These are phyloP conservation scores for Porphyra umbilicalis DNA, from an alignment of 31 red algal species.

Conservation along the genomic window DNA sequence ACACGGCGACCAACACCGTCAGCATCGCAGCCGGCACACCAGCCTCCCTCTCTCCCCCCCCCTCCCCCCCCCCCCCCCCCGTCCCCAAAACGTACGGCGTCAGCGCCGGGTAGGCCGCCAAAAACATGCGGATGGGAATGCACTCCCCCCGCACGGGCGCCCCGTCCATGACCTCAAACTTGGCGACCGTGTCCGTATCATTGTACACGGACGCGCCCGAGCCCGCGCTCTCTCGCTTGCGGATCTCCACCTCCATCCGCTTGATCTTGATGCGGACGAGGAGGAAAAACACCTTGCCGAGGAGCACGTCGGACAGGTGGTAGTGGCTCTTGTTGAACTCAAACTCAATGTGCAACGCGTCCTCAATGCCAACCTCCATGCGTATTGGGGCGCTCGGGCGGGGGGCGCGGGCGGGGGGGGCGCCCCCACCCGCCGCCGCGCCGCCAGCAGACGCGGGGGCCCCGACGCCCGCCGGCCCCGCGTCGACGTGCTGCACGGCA, in stretches of 20 bases:
- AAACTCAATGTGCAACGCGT: constrained; percentile 95
- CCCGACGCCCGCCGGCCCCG: neutral
- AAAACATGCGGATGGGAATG: constrained; percentile 88
- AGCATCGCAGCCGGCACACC: too few relatives aligned
- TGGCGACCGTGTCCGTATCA: constrained; percentile 80
- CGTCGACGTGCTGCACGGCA: constrained; percentile 34
- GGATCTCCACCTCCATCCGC: constrained; percentile 93
- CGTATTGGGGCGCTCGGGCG: constrained; percentile 33
- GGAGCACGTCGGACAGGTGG: constrained; percentile 72
- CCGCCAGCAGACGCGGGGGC: neutral
- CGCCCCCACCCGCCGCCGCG: neutral
- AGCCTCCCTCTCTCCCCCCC: too few relatives aligned
- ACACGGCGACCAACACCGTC: too few relatives aligned
- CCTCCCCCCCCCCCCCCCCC: neutral
- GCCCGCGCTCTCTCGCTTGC: constrained; percentile 61
- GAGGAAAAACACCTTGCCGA: constrained; percentile 88
- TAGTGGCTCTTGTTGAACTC: constrained; percentile 74
- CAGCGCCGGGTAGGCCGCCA: constrained; percentile 50
- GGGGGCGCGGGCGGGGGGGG: neutral
- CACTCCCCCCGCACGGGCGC: constrained; percentile 68
- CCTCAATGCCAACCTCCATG: constrained; percentile 98
- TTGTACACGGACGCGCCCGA: constrained; percentile 65
- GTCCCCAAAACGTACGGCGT: constrained; percentile 42
- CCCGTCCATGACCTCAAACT: constrained; percentile 89
- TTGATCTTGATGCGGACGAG: constrained; percentile 83